These are phyloP conservation scores for Teratosphaeria pseudoeucalypti DNA, from an alignment of 2,329 filamentous ascomycete species.

Conservation along the genomic window DNA sequence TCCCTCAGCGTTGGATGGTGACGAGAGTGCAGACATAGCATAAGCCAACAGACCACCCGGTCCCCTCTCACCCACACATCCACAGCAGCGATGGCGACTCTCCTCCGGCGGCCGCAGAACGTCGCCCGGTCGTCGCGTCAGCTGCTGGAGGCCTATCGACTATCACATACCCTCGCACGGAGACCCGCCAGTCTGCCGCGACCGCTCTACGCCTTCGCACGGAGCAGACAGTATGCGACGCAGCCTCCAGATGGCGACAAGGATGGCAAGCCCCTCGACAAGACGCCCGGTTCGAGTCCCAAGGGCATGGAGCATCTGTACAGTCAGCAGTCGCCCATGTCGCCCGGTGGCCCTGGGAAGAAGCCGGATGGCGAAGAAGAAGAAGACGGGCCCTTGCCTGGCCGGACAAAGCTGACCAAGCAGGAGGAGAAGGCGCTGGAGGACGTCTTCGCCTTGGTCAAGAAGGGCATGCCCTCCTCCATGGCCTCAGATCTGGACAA, in stretches of 20 bases:
- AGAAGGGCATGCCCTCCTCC: conserved; percentile 49
- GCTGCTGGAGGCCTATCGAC: conserved; percentile 22
- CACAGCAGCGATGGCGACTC: conserved; percentile 20
- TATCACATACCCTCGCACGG: conserved; percentile 24
- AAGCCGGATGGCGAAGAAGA: conserved; percentile 26
- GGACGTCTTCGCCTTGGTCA: conserved; percentile 45
- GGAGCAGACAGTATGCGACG: conserved; percentile 34
- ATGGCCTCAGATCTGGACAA: conserved; percentile 51
- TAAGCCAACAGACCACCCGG: background rate
- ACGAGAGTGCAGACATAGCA: background rate
- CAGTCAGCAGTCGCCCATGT: conserved; percentile 31
- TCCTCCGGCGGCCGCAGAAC: conserved; percentile 26
- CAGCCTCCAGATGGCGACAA: conserved; percentile 33
- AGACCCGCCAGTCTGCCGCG: conserved; percentile 31
- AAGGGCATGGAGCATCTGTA: conserved; percentile 38
- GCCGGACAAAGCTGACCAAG: conserved; percentile 38
- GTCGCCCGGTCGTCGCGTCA: conserved; percentile 25
- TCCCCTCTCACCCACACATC: background rate
- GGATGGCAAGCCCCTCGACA: conserved; percentile 22
- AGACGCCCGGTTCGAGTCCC: conserved; percentile 26
- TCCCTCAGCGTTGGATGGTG: background rate
- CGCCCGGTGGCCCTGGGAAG: conserved; percentile 21
- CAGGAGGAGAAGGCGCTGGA: conserved; percentile 51
- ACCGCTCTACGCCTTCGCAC: conserved; percentile 34
- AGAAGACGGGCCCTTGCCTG: conserved; percentile 23